Evolutionary conservation across 2,329 filamentous ascomycete species (phyloP).

Genomic region (Thermoascus crustaceus): DNA sequence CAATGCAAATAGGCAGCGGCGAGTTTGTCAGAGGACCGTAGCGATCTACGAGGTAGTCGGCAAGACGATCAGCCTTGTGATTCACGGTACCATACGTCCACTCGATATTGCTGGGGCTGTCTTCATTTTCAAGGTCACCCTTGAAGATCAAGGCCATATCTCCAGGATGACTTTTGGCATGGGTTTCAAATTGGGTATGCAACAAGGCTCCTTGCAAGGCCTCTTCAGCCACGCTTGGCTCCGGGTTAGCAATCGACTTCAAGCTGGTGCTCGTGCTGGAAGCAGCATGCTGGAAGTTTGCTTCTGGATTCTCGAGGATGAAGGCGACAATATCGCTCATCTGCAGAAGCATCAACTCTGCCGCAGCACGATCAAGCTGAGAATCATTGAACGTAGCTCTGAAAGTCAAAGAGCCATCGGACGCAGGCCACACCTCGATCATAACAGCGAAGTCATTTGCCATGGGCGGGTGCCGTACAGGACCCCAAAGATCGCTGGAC

Average conservation of each 20-base stretch:
- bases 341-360: conserved; percentile 19
- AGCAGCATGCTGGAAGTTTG: conserved; percentile 12
- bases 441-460: conserved; percentile 25
- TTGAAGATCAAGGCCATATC: conserved; percentile 22
- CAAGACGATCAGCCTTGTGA: conserved; percentile 24
- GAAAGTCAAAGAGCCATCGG: conserved; percentile 16
- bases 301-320: conserved; percentile 16
- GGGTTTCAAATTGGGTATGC: conserved; percentile 22
- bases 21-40: conserved; percentile 17
- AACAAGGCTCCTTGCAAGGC: conserved; percentile 12
- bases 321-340: conserved; percentile 19
- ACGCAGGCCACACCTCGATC: conserved; percentile 22
- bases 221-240: conserved; percentile 7
- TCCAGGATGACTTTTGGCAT: conserved; percentile 17
- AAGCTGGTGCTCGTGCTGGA: conserved; percentile 8
- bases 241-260: conserved; percentile 16
- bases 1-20: conserved; percentile 32
- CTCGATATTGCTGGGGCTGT: conserved; percentile 12
- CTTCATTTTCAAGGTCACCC: conserved; percentile 16
- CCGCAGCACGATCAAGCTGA: conserved; percentile 16
- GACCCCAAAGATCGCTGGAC: conserved; percentile 12
- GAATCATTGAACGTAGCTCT: conserved; percentile 20
- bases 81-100: conserved; percentile 32
- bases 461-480: conserved; percentile 18
- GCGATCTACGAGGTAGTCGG: conserved; percentile 18